These are phyloP conservation scores for Cryptococcus neoformans DNA, from an alignment of 1,284 basidiomycete species.

Conservation along the genomic window DNA sequence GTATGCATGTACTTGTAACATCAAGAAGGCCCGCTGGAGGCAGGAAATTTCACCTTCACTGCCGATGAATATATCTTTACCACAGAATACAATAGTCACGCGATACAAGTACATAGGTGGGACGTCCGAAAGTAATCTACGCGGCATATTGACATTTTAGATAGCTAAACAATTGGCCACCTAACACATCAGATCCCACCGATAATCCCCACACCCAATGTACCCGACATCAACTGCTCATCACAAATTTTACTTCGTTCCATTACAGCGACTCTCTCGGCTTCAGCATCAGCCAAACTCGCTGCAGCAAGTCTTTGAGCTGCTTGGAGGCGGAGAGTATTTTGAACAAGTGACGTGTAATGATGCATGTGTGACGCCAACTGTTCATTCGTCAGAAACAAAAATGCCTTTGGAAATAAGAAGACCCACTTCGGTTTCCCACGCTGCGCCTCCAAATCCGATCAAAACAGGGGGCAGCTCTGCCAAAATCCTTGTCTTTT, in stretches of 20 bases:
- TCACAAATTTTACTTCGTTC: constrained; percentile 35
- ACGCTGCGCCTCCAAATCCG: constrained; percentile 23
- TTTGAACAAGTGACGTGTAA: constrained; percentile 13
- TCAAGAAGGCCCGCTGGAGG: no score
- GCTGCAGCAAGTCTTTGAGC: constrained; percentile 27
- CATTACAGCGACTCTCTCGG: constrained; percentile 31
- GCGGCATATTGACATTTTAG: no score
- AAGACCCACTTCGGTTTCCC: constrained; percentile 32
- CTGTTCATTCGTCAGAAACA: constrained; percentile 5
- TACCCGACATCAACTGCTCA: constrained; percentile 21
- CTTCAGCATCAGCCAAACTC: constrained; percentile 41
- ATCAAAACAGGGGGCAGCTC: constrained; percentile 32
- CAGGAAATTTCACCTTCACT: no score
- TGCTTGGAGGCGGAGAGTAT: constrained; percentile 23
- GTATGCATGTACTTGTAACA: no score
- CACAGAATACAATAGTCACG: no score
- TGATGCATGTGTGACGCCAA: constrained; percentile 25
- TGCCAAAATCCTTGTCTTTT: constrained; percentile 27
- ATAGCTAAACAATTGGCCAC: no score
- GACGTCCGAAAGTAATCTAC: no score
- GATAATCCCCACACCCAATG: constrained; percentile 18
- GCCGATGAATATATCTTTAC: no score
- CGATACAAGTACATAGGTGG: no score
- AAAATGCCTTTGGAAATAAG: neutral
- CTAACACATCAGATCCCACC: neutral